Conservation (phyloP, 768 basidiomycete genomes). For the Tremella fuciformis region DNA sequence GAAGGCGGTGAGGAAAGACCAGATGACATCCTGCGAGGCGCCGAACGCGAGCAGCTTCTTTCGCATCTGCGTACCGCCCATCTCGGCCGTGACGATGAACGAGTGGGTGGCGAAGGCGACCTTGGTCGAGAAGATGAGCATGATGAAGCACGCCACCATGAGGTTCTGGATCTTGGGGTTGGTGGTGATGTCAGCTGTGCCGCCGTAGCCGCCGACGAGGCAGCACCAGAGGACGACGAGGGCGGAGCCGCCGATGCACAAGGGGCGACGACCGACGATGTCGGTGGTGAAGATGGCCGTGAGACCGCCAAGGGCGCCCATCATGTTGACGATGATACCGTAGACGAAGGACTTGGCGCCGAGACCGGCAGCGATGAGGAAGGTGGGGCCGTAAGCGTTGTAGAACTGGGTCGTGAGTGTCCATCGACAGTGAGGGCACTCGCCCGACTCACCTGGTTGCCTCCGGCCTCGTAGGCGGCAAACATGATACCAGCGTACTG, state of each 20-base stretch:
- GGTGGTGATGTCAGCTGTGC: constrained; percentile 6
- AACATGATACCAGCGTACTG: constrained; percentile 7
- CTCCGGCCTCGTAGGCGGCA: constrained; percentile 14
- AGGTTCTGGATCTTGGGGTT: constrained; percentile 2
- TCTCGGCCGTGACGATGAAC: constrained; percentile 20
- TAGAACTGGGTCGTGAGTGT: constrained; percentile 10
- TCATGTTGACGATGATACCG: constrained; percentile 14
- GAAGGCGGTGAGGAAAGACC: constrained; percentile 19
- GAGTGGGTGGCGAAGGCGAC: constrained; percentile 18
- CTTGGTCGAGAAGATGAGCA: constrained; percentile 23
- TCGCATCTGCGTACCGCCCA: constrained; percentile 29
- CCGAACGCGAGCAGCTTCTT: constrained; percentile 17
- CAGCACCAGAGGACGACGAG: constrained; percentile 11
- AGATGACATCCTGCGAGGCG: constrained; percentile 17
- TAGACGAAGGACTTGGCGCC: constrained; percentile 23
- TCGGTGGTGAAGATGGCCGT: constrained; percentile 20
- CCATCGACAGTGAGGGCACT: too few species aligned
- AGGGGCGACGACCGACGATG: constrained; percentile 16
- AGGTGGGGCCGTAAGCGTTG: constrained; percentile 22
- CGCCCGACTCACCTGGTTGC: constrained; percentile 13
- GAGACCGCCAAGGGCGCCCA: constrained; percentile 13
- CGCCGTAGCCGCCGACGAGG: constrained; percentile 14
- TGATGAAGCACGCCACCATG: constrained; percentile 15
- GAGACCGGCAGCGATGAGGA: constrained; percentile 11
- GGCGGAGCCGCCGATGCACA: background rate